Evolutionary conservation across 2,329 filamentous ascomycete genomes (phyloP), one percentile per base, ranked within the genome.

Genomic region (Xylariaceae sp.): DNA sequence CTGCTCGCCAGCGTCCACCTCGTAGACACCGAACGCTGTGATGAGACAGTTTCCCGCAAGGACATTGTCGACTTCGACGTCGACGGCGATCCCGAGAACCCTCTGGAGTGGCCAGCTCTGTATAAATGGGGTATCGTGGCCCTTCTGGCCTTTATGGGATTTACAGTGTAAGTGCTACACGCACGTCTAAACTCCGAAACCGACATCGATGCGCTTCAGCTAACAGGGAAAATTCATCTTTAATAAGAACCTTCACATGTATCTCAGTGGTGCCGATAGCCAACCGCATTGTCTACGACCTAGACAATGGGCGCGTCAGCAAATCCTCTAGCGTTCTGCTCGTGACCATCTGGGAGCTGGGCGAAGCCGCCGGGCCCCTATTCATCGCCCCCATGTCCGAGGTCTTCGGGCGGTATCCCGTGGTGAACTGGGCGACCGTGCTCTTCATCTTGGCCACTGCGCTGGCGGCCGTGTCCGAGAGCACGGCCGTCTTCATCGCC

Each of bases 321-420:
- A 69, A 69, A 40, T 68, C 70, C 0, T 63, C 71, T 12, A 68
- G 64, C 49, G 71, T 75, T 27, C 64, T 88, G 31, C 76, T 86
- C 38, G 78, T 87, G 7, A 84, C 81, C 1, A 77, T 85, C 43
- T 83, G 82, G 69, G 74, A 88, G 43, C 69, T 85, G 0, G 81
- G 82, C 44, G 77, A 81, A 48, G 74, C 74, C 2, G 71, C 76
- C 5, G 78, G 78, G 0, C 78, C 78, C 1, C 59, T 74, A 1
- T 59, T 81, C 21, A 75, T 80, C 51, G 79, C 77, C 8, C 80
- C 81, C 0, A 57, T 83, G 4, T 78, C 72, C 5, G 81, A 85
- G 57, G 60, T 76, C 9, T 71, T 71, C 47, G 77, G 78, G 24
- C 71, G 77, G 1, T 68, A 70, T 40, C 65, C 67, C 4, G 68